Percentiles rank a stretch among this genome's conserved stretches.
These are phyloP conservation scores for Proliferodiscus dingleyae DNA, from an alignment of 2,329 filamentous ascomycete species.

Conservation along the genomic window DNA sequence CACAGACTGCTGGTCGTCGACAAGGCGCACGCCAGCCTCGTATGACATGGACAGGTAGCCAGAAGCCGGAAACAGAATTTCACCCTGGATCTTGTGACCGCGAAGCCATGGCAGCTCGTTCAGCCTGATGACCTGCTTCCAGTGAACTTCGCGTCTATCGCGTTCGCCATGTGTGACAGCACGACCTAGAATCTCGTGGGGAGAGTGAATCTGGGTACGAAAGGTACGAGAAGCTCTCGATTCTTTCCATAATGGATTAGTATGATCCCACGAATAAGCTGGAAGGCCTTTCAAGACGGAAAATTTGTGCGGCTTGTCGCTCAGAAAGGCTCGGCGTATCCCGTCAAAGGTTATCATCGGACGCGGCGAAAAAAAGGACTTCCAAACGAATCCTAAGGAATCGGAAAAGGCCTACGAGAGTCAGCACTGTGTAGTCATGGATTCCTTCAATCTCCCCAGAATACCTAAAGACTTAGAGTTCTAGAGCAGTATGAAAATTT, in stretches of 20 bases:
- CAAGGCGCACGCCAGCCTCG: conserved; percentile 34
- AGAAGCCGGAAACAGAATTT: conserved; percentile 39
- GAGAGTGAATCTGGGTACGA: neutral
- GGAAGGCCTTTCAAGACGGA: conserved; percentile 4
- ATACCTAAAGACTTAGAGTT: too few species aligned
- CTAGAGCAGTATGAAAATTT: too few species aligned
- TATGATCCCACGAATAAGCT: conserved; percentile 17
- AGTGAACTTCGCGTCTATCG: conserved; percentile 5
- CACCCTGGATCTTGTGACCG: conserved; percentile 37
- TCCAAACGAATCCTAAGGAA: conserved; percentile 22
- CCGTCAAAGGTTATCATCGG: conserved; percentile 8
- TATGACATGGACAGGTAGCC: conserved; percentile 44
- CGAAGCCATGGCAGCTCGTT: conserved; percentile 39
- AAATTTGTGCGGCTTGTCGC: conserved; percentile 21
- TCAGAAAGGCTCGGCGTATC: conserved; percentile 30
- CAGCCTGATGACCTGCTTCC: conserved; percentile 10
- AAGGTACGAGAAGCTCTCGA: conserved; percentile 4
- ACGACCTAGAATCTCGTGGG: conserved; percentile 13
- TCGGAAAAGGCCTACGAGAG: conserved; percentile 17
- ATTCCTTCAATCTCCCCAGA: too few species aligned
- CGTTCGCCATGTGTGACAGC: neutral
- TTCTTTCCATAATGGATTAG: conserved; percentile 12
- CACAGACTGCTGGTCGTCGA: neutral
- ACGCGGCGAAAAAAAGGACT: conserved; percentile 10
- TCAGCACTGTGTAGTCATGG: too few species aligned